A percentile compares a stretch with the other conserved stretches of the same genome.
phyloP scores from a whole-genome alignment of 192 early-diverging fungal species.

The Phycomyces blakesleeanus region DNA sequence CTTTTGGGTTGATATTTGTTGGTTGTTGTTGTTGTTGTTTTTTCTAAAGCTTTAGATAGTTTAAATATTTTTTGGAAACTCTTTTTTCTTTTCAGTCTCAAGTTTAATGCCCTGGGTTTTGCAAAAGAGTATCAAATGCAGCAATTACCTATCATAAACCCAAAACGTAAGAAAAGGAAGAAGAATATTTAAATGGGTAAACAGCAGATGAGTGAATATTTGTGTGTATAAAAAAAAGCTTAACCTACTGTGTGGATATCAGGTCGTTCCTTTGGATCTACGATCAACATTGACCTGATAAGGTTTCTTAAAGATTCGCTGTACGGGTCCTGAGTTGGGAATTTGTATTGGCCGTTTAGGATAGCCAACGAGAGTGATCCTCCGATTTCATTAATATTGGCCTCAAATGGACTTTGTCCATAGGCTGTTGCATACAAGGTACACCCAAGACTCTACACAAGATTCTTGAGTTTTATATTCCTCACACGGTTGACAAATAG shows the following conservation, averaged over 20 bases:
- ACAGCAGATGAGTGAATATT: background rate
- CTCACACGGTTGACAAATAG: too few relatives aligned
- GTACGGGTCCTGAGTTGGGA: slow-evolving; percentile 49
- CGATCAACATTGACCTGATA: slow-evolving; percentile 56
- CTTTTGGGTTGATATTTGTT: too few relatives aligned
- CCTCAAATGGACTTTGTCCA: slow-evolving; percentile 64
- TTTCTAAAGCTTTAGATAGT: too few relatives aligned
- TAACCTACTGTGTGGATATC: slow-evolving; percentile 40
- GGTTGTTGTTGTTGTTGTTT: too few relatives aligned
- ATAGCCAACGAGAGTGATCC: slow-evolving; percentile 67
- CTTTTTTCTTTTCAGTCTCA: too few relatives aligned
- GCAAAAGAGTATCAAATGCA: background rate
- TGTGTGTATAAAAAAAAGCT: background rate
- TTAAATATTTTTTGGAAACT: too few relatives aligned
- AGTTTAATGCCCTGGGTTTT: background rate
- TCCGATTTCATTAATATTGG: slow-evolving; percentile 57
- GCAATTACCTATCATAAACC: background rate
- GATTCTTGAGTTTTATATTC: background rate
- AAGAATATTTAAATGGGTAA: background rate
- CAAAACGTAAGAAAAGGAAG: background rate
- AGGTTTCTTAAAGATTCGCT: slow-evolving; percentile 47
- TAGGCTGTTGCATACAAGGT: slow-evolving; percentile 67
- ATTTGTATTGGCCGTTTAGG: slow-evolving; percentile 52
- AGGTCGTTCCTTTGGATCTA: slow-evolving; percentile 54
- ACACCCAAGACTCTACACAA: slow-evolving; percentile 62